A percentile compares a stretch with the other conserved stretches of the same genome.
Conservation (phyloP, 306 rosid genomes). For the Nissolia schottii region DNA sequence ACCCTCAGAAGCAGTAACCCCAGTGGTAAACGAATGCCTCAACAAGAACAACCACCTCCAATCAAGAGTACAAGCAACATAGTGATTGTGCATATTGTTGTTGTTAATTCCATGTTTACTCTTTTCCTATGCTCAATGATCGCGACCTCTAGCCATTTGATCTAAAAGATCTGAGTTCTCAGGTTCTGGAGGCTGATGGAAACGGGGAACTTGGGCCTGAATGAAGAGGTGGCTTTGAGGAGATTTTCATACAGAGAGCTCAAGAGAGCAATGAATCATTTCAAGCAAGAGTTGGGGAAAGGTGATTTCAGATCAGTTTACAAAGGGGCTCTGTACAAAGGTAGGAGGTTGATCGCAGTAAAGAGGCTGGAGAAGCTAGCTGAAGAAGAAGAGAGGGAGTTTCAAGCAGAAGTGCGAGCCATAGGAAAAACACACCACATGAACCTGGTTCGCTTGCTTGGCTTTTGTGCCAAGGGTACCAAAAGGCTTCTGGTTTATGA, state of each 20-base stretch:
- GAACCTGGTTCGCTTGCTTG: constrained; percentile 37
- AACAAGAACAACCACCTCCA: background rate
- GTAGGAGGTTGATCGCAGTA: constrained; percentile 22
- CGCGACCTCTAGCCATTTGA: background rate
- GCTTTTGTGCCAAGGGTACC: constrained; percentile 32
- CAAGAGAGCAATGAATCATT: constrained; percentile 25
- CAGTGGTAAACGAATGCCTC: background rate
- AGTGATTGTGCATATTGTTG: constrained; percentile 7
- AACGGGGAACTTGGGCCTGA: constrained; percentile 16
- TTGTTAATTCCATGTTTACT: background rate
- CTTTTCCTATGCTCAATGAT: constrained; percentile 7
- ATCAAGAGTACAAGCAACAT: constrained; percentile 21
- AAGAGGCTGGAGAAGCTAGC: constrained; percentile 32
- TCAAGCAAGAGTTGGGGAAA: constrained; percentile 31
- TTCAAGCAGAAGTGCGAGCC: constrained; percentile 32
- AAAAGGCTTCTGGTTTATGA: constrained; percentile 45
- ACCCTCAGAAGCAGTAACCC: background rate
- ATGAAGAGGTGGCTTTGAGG: constrained; percentile 22
- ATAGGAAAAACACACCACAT: constrained; percentile 38
- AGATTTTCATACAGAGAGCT: constrained; percentile 32
- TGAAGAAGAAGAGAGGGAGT: constrained; percentile 42
- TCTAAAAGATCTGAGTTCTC: constrained; percentile 21
- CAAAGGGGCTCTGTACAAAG: constrained; percentile 21
- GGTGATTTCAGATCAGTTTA: constrained; percentile 39
- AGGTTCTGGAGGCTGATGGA: constrained; percentile 26